Base-by-base conservation (phyloP, 805 yeast genomes). In the Yarrowia sp. region DNA sequence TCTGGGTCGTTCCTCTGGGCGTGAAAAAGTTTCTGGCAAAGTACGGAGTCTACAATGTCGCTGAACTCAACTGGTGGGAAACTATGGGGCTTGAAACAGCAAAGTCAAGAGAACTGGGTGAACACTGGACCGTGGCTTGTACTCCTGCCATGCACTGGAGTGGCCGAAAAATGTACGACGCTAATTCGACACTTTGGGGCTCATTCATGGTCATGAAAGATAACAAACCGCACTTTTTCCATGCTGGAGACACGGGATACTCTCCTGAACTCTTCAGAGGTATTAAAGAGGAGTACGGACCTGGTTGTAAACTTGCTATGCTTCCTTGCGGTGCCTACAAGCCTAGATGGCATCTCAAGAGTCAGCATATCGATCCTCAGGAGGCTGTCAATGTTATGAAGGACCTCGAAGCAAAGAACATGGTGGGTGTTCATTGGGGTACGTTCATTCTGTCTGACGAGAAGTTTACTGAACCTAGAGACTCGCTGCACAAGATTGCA, bases 11-110 rank as follows among this genome's bases (percentile, higher is more conserved):
- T 0, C 98, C 98, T 0, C 71, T 83, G 17, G 98, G 98, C 0
- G 80, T 93, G 57, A 82, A 84, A 63, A 79, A 78, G 69, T 84
- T 80, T 65, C 77, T 93, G 69, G 83, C 80, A 0, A 77, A 83
- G 31, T 77, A 81, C 55, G 92, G 93, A 0, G 80, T 89, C 4
- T 74, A 79, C 33, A 84, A 86, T 62, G 82, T 85, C 8, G 79
- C 86, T 1, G 98, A 93, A 73, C 79, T 93, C 85, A 86, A 88
- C 69, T 93, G 98, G 98, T 93, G 98, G 98, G 92, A 92, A 63
- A 76, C 81, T 33, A 80, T 81, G 15, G 77, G 84, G 2, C 67
- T 86, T 63, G 68, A 9, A 69, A 71, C 17, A 65, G 71, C 6
- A 70, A 71, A 1, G 74, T 43, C 72, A 18, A 18, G 17, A 15